Percentiles rank a stretch among this genome's conserved stretches.
These are phyloP conservation scores for Beauveria rudraprayagi DNA, from an alignment of 2,329 filamentous ascomycete genomes.

Conservation along the genomic window DNA sequence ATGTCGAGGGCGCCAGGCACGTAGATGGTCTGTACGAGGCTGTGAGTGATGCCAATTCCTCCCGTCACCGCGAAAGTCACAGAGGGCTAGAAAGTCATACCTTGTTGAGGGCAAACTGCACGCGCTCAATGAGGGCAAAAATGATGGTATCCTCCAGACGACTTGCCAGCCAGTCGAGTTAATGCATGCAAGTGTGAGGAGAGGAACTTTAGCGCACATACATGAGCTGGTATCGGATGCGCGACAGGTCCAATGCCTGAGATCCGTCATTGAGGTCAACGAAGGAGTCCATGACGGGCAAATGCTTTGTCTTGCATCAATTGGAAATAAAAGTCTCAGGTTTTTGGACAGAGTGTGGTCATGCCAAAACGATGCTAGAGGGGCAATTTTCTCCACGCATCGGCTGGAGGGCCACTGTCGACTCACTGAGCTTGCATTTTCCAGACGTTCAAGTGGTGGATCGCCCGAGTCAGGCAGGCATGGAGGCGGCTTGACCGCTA, in stretches of 20 bases:
- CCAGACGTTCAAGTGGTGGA: too few species aligned
- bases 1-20: conserved; percentile 69
- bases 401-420: not conserved
- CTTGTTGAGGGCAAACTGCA: conserved; percentile 88
- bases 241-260: conserved; percentile 78
- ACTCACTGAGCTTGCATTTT: too few species aligned
- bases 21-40: conserved; percentile 60
- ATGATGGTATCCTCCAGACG: conserved; percentile 97
- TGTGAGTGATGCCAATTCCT: not conserved
- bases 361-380: not conserved
- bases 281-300: conserved; percentile 67
- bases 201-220: conserved; percentile 38
- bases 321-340: not conserved
- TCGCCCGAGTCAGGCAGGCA: too few species aligned
- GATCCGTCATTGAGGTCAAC: conserved; percentile 81
- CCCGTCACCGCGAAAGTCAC: too few species aligned
- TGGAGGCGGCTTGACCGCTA: too few species aligned
- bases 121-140: conserved; percentile 92
- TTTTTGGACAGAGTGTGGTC: not conserved
- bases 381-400: conserved; percentile 11
- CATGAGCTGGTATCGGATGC: conserved; percentile 94
- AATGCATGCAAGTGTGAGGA: not conserved
- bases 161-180: conserved; percentile 45
- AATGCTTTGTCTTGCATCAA: not conserved
- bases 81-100: conserved; percentile 14